Base-by-base conservation (phyloP, 306 rosid genomes). In the Medicago lupulina region DNA sequence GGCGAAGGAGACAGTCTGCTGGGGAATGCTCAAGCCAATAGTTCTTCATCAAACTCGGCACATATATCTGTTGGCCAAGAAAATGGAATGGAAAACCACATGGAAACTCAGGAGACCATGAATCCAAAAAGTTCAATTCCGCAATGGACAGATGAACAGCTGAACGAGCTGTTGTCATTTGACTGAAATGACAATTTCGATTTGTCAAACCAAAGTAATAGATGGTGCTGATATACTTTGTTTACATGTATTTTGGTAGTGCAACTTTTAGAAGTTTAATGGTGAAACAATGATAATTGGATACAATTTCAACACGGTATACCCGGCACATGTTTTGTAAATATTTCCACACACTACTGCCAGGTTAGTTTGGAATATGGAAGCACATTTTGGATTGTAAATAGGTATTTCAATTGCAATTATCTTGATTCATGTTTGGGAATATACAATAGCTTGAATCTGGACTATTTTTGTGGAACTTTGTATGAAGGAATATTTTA, bases 71-170 rank as follows among this genome's bases (percentile, higher is more conserved):
- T 47, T 64, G 69, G 73, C 57, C 81, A 55, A 62, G 82, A 83
- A 75, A 49, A 19, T 38, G 83, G 46, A 74, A 50, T 10, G 62
- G 39, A 19, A 39, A 49, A 23, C 28, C 81, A 50, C 41, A 60
- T 57, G 41, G 80, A 79, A 75, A 71, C 46, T 18, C 73, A 59
- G 49, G 79, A 78, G 68, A 55, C 71, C 34, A 63, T 14, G 64
- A 81, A 79, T 81, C 59, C 76, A 31, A 75, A 13, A 63, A 49
- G 78, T 51, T 76, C 86, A 19, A 74, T 86, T 64, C 95, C 89
- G 1, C 83, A 84, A 49, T 92, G 96, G 94, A 95, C 98, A 34
- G 96, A 92, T 47, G 98, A 95, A 78, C 92, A 94, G 83, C 87
- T 92, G 72, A 90, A 95, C 76, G 87, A 79, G 79, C 92, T 89